Base-by-base conservation (phyloP, 1,284 basidiomycete species). In the Austropuccinia psidii region DNA sequence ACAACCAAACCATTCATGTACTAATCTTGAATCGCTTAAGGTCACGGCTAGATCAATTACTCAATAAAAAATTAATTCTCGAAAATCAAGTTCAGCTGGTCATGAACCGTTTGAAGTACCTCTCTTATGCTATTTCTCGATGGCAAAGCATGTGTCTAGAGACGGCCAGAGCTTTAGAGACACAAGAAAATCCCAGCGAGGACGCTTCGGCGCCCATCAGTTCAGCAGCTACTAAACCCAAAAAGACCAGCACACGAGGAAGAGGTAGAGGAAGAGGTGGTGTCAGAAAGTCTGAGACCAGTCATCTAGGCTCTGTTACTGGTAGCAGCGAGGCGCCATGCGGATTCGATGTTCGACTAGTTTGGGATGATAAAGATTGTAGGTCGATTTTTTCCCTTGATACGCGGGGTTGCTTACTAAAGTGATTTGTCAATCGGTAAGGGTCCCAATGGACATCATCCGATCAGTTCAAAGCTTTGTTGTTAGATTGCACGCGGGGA, bases 321-420 rank as follows among this genome's bases (percentile, higher is more conserved):
- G 54, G 60, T n/a, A 73, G 69, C 37, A 41, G n/a, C 27, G 69
- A 73, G 43, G 69, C 69, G 24, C 69, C 69, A 15, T 73, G 69
- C 55, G 69, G 69, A 9, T 73, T 73, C 47, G 69, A 73, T 64
- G 47, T 64, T 11, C 41, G 69, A 29, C 57, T 73, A n/a, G 52
- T 73, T 55, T 73, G 69, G 69, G 69, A 73, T 37, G 69, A 73
- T 41, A 50, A 61, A 27, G 69, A 73, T 45, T 73, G 69, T 73
- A 33, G 55, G 69, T 21, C 15, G 35, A 35, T 8, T 21, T 43
- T 66, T 49, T 47, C 43, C 54, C 41, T 13, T 47, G 13, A 24
- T 69, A 45, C 4, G 21, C 19, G 8, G 37, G 31, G 45, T 19
- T 27, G n/a, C 3, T 52, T 19, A 54, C 24, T 52, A 11, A 52